A percentile compares a stretch with the other conserved stretches of the same genome.
phyloP scores from a whole-genome alignment of 1,284 basidiomycete genomes.

The Trichosporon sp. region DNA sequence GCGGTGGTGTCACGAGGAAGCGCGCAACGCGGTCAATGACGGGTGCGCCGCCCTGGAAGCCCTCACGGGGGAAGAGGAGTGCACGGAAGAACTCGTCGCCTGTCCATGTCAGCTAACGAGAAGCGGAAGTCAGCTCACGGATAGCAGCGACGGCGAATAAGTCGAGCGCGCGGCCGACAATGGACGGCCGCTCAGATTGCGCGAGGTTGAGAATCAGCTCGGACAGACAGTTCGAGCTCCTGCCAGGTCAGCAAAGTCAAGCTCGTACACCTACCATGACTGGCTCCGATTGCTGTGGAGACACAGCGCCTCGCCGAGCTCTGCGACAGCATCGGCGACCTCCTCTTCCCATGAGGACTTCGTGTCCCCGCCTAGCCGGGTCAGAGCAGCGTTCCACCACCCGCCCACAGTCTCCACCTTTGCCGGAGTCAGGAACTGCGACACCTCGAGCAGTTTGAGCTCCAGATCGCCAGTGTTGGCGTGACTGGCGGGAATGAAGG shows the following conservation, averaged over 20 bases:
- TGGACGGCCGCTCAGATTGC: conserved; percentile 15
- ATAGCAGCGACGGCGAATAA: conserved; percentile 42
- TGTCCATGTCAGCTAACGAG: conserved; percentile 37
- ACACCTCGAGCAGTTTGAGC: conserved; percentile 1
- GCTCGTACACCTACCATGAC: conserved; percentile 37
- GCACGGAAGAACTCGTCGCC: conserved; percentile 44
- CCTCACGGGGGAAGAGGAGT: conserved; percentile 27
- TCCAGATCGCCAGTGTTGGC: neutral
- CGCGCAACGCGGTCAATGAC: conserved; percentile 37
- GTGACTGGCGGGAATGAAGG: conserved; percentile 15
- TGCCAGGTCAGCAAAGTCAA: conserved; percentile 22
- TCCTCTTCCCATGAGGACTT: conserved; percentile 27
- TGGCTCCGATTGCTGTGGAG: conserved; percentile 21
- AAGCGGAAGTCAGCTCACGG: conserved; percentile 33
- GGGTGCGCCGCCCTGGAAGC: conserved; percentile 22
- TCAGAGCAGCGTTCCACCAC: conserved; percentile 2
- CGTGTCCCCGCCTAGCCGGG: neutral
- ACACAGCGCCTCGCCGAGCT: conserved; percentile 38
- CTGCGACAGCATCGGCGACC: conserved; percentile 32
- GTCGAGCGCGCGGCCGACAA: conserved; percentile 35
- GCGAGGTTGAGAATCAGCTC: conserved; percentile 35
- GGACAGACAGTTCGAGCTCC: conserved; percentile 40
- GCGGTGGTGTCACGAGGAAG: conserved; percentile 26
- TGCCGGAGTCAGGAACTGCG: neutral
- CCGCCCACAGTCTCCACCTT: conserved; percentile 10